These are phyloP conservation scores for Globisporangium paroecandrum DNA, from an alignment of 352 stramenopile species.

Conservation along the genomic window DNA sequence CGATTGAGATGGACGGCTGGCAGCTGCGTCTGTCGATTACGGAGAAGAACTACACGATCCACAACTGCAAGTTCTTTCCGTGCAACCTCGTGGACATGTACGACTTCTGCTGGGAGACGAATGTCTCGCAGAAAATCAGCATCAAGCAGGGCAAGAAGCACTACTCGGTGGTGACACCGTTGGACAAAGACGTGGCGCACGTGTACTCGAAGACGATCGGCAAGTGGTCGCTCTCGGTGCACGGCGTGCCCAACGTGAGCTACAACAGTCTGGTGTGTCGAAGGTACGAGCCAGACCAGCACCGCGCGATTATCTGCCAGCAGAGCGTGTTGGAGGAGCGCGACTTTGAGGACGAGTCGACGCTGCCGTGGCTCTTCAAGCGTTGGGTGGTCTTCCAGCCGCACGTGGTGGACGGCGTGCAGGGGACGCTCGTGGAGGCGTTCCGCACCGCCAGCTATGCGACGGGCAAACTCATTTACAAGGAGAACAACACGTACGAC, in stretches of 20 bases:
- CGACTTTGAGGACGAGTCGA: constrained; percentile 80
- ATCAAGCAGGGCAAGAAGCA: constrained; percentile 81
- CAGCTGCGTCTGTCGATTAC: constrained; percentile 81
- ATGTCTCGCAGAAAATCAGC: constrained; percentile 69
- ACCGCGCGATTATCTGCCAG: constrained; percentile 78
- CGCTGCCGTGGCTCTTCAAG: constrained; percentile 85
- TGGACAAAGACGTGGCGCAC: constrained; percentile 71
- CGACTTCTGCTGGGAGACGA: constrained; percentile 87
- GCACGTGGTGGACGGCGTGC: constrained; percentile 61
- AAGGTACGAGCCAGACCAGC: constrained; percentile 40
- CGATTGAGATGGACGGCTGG: constrained; percentile 87
- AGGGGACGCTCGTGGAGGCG: constrained; percentile 76
- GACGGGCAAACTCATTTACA: constrained; percentile 81
- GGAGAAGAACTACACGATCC: constrained; percentile 86
- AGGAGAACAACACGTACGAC: constrained; percentile 88
- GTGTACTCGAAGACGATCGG: constrained; percentile 84
- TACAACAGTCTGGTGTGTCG: constrained; percentile 85
- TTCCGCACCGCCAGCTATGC: constrained; percentile 84
- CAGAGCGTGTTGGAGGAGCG: constrained; percentile 79
- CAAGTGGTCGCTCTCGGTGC: constrained; percentile 80
- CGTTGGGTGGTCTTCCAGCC: constrained; percentile 85
- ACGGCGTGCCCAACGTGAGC: constrained; percentile 80
- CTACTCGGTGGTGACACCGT: constrained; percentile 74
- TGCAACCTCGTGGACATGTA: constrained; percentile 74
- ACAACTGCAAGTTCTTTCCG: constrained; percentile 87